phyloP scores from a whole-genome alignment of 495 filamentous ascomycete genomes.

The Parachaetomium inaequale region DNA sequence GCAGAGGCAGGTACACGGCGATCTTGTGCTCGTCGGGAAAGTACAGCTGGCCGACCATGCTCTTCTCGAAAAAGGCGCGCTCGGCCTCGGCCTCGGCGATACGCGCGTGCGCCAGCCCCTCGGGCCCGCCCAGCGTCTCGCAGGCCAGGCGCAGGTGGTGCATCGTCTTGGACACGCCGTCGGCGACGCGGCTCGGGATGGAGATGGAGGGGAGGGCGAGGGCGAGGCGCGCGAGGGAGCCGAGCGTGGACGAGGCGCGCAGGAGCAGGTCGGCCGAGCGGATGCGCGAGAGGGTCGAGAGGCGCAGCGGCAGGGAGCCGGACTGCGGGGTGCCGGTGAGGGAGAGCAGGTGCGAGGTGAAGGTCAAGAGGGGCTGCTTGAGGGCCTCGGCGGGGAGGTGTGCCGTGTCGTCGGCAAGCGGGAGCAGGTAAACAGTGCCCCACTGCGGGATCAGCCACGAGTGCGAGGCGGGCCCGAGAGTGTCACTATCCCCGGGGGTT shows the following conservation, averaged over 20 bases:
- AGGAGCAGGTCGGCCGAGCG: constrained; percentile 82
- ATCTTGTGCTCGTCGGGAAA: constrained; percentile 98
- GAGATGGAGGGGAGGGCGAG: constrained; percentile 83
- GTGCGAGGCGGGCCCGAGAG: constrained; percentile 57
- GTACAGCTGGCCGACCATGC: constrained; percentile 96
- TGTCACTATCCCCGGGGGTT: constrained; percentile 55
- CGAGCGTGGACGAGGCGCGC: constrained; percentile 88
- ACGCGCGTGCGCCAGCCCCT: constrained; percentile 67
- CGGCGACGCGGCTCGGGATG: constrained; percentile 80
- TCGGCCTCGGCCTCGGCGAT: constrained; percentile 88
- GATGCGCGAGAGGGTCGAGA: constrained; percentile 78
- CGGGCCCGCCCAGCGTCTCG: constrained; percentile 58
- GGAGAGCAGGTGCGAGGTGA: constrained; percentile 86
- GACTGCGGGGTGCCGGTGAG: constrained; percentile 82
- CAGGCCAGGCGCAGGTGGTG: constrained; percentile 72
- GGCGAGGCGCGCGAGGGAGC: constrained; percentile 83
- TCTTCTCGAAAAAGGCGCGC: constrained; percentile 96
- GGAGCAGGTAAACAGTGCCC: constrained; percentile 85
- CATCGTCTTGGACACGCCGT: constrained; percentile 77
- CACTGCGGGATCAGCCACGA: constrained; percentile 97
- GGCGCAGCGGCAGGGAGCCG: constrained; percentile 73
- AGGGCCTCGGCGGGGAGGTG: constrained; percentile 52
- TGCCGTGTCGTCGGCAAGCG: constrained; percentile 48
- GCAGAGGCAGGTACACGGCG: constrained; percentile 88
- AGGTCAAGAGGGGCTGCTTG: constrained; percentile 76